Percentiles rank a stretch among this genome's conserved stretches.
phyloP scores from a whole-genome alignment of 2,329 filamentous ascomycete genomes.

The Pyrenochaeta sp. region DNA sequence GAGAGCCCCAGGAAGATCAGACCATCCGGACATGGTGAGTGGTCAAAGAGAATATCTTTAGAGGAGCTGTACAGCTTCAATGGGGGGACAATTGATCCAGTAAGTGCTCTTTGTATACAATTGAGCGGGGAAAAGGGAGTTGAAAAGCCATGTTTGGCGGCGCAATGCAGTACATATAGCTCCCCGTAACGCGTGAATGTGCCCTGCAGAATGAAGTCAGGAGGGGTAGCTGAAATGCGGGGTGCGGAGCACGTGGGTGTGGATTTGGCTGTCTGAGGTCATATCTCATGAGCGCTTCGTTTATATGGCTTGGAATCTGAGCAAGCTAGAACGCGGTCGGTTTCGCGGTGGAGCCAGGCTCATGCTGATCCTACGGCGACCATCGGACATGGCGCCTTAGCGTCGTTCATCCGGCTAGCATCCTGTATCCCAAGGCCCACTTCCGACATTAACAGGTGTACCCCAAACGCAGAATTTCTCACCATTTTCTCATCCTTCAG shows the following conservation, averaged over 20 bases:
- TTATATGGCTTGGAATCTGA: constrained; percentile 2
- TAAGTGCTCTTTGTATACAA: not conserved
- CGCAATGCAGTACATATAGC: constrained; percentile 16
- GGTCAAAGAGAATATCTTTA: not conserved
- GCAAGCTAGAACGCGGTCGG: constrained; percentile 14
- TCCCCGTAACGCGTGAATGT: constrained; percentile 9
- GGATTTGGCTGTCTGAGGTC: constrained; percentile 21
- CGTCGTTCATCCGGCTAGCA: constrained; percentile 1
- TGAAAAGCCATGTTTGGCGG: not conserved
- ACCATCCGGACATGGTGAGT: constrained; percentile 40
- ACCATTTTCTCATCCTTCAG: not conserved
- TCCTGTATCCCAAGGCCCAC: not conserved
- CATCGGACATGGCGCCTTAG: not conserved
- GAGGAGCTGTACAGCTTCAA: not conserved
- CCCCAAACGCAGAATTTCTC: not conserved
- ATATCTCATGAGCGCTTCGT: constrained; percentile 11
- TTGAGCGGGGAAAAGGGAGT: not conserved
- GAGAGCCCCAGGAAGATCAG: constrained; percentile 42
- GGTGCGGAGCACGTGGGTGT: constrained; percentile 35
- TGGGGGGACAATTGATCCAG: not conserved
- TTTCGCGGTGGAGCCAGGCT: constrained; percentile 5
- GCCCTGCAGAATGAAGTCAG: constrained; percentile 29
- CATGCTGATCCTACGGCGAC: constrained; percentile 1
- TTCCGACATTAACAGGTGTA: constrained; percentile 3
- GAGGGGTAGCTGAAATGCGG: constrained; percentile 39